phyloP scores from a whole-genome alignment of 2,329 filamentous ascomycete genomes.

The Madurella fahalii region DNA sequence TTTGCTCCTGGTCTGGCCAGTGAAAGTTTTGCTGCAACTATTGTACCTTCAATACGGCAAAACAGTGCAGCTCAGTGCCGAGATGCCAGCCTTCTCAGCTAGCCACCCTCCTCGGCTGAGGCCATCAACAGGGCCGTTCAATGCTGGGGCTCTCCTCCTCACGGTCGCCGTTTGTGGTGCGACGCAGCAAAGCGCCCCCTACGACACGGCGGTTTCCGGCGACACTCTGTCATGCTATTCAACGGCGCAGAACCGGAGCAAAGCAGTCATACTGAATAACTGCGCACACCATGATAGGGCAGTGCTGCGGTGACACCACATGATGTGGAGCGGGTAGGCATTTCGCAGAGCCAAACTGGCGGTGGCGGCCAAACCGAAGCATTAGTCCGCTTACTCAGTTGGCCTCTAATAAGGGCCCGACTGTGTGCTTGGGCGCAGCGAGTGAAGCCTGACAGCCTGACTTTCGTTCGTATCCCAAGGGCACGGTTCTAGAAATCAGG shows the following conservation, averaged over 20 bases:
- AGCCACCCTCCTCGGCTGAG: neutral
- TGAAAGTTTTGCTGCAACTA: too few relatives aligned
- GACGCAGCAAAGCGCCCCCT: neutral
- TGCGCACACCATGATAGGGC: constrained; percentile 10
- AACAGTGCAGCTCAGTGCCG: neutral
- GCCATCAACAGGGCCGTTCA: neutral
- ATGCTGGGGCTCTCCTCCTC: too few relatives aligned
- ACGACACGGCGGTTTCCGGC: neutral
- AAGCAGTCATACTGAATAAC: constrained; percentile 9
- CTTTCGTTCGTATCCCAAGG: too few relatives aligned
- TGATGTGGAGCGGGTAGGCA: neutral
- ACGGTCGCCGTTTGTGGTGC: too few relatives aligned
- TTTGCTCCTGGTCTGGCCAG: too few relatives aligned
- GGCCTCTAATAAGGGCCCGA: constrained; percentile 7
- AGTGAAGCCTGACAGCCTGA: too few relatives aligned
- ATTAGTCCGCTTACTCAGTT: constrained; percentile 18
- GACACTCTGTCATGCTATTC: neutral
- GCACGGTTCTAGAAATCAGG: too few relatives aligned
- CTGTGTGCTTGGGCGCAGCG: neutral
- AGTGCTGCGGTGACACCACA: constrained; percentile 14
- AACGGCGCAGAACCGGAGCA: constrained; percentile 2
- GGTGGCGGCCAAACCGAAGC: constrained; percentile 11
- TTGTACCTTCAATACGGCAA: neutral
- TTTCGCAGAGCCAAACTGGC: constrained; percentile 16
- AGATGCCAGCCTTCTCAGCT: neutral